phyloP scores from a whole-genome alignment of 169 alveolate species.

The Eimeria acervulina region DNA sequence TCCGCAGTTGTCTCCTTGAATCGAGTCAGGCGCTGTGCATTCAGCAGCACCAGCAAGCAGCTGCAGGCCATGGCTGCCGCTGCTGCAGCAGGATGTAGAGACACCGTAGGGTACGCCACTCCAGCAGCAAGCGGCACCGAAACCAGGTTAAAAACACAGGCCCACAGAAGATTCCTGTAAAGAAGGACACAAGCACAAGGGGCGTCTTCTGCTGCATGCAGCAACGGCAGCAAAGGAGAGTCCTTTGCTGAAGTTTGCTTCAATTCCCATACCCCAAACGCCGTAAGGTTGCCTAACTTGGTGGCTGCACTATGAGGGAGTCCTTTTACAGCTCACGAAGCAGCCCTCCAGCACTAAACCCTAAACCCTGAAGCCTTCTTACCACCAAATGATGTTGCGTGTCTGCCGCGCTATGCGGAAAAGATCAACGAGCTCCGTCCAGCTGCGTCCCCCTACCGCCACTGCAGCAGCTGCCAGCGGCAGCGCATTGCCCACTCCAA shows the following conservation, averaged over 20 bases:
- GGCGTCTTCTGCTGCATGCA: not conserved
- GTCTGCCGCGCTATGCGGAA: conserved; percentile 49
- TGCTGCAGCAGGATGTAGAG: conserved; percentile 78
- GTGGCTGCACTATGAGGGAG: not conserved
- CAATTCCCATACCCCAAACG: not conserved
- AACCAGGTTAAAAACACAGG: conserved; percentile 81
- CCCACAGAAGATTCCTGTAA: conserved; percentile 83
- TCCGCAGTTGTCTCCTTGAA: conserved; percentile 25
- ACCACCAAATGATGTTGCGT: conserved; percentile 52
- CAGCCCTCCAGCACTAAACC: not conserved
- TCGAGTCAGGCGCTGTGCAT: conserved; percentile 52
- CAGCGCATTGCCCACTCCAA: conserved; percentile 83
- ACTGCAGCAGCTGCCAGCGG: conserved; percentile 82
- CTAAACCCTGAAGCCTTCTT: too few species aligned
- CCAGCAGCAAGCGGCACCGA: conserved; percentile 86
- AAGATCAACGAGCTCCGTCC: conserved; percentile 61
- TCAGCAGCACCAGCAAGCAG: conserved; percentile 63
- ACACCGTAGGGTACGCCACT: conserved; percentile 81
- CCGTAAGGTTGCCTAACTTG: not conserved
- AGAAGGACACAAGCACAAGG: not conserved
- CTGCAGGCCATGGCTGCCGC: conserved; percentile 77
- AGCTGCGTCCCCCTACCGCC: conserved; percentile 68
- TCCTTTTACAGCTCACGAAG: not conserved
- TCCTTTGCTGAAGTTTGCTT: not conserved
- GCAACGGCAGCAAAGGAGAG: not conserved